A percentile compares a stretch with the other conserved stretches of the same genome.
phyloP scores from a whole-genome alignment of 2,329 filamentous ascomycete genomes.

The Aspergillus clavatus region DNA sequence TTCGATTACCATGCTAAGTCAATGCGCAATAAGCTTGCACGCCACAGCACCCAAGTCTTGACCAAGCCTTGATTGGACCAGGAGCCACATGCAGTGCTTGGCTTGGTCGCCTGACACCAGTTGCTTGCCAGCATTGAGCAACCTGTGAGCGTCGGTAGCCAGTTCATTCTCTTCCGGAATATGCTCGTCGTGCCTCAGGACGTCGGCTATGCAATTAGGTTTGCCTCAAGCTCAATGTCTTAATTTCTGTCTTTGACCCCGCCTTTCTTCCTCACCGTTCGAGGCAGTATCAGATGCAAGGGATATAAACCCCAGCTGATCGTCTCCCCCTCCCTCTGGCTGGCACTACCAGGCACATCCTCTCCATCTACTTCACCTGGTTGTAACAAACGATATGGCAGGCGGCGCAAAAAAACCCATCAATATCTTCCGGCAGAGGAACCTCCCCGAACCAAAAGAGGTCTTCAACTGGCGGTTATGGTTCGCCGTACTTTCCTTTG shows the following conservation, averaged over 20 bases:
- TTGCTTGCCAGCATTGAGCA: too few relatives aligned
- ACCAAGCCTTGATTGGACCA: background rate
- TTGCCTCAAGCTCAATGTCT: background rate
- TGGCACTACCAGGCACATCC: background rate
- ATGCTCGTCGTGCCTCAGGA: too few relatives aligned
- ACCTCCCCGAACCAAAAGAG: slow-evolving; percentile 63
- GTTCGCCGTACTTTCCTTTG: slow-evolving; percentile 70
- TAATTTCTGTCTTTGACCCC: background rate
- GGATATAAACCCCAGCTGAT: background rate
- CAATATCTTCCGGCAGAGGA: slow-evolving; percentile 56
- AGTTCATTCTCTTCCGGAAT: background rate
- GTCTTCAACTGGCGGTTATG: slow-evolving; percentile 74
- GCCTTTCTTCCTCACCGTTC: background rate
- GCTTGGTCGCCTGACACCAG: background rate
- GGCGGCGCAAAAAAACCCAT: slow-evolving; percentile 45
- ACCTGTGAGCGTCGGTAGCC: too few relatives aligned
- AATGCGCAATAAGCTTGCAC: too few relatives aligned
- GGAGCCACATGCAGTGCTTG: background rate
- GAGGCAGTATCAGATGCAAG: background rate
- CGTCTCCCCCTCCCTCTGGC: background rate
- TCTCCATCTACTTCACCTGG: background rate
- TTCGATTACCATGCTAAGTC: too few relatives aligned
- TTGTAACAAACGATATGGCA: slow-evolving; percentile 24
- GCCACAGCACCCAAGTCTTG: background rate
- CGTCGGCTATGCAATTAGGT: background rate